A percentile compares a stretch with the other conserved stretches of the same genome.
Evolutionary conservation across 2,329 filamentous ascomycete genomes (phyloP).

Genomic region (Xylariaceae sp.): DNA sequence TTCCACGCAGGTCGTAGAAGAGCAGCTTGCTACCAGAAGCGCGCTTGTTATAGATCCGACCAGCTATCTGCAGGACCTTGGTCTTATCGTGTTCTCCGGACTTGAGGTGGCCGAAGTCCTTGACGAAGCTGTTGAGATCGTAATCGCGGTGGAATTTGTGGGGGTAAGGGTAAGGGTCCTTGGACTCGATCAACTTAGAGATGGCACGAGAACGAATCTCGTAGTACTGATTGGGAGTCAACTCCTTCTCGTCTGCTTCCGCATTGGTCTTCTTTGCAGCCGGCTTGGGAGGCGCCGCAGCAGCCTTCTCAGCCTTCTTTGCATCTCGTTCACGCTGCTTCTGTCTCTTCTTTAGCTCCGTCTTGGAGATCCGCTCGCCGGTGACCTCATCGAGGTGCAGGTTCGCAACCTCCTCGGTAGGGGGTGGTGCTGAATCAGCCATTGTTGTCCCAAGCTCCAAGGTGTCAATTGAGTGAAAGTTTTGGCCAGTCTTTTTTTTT

Average conservation of each 20-base stretch:
- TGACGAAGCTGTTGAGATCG: conserved; percentile 73
- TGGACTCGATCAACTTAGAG: conserved; percentile 67
- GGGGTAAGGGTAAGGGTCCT: conserved; percentile 77
- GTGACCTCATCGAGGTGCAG: conserved; percentile 88
- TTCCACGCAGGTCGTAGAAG: conserved; percentile 77
- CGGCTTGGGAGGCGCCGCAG: not conserved
- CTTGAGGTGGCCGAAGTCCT: conserved; percentile 75
- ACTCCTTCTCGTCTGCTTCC: conserved; percentile 64
- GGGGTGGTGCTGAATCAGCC: not conserved
- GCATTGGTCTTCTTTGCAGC: conserved; percentile 40
- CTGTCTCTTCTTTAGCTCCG: conserved; percentile 89
- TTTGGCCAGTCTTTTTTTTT: no score
- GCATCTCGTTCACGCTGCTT: conserved; percentile 86
- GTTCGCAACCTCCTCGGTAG: conserved; percentile 57
- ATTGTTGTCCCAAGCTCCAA: not conserved
- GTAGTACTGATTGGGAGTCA: conserved; percentile 80
- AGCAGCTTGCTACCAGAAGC: conserved; percentile 77
- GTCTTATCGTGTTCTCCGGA: conserved; percentile 81
- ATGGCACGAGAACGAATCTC: conserved; percentile 87
- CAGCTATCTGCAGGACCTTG: conserved; percentile 71
- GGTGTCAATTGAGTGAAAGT: no score
- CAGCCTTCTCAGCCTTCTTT: conserved; percentile 84
- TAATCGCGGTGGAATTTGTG: conserved; percentile 90
- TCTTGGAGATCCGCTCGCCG: conserved; percentile 81
- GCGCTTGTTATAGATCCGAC: conserved; percentile 86